Conservation (phyloP, 2,329 filamentous ascomycete genomes). For the Pyrenophora seminiperda region DNA sequence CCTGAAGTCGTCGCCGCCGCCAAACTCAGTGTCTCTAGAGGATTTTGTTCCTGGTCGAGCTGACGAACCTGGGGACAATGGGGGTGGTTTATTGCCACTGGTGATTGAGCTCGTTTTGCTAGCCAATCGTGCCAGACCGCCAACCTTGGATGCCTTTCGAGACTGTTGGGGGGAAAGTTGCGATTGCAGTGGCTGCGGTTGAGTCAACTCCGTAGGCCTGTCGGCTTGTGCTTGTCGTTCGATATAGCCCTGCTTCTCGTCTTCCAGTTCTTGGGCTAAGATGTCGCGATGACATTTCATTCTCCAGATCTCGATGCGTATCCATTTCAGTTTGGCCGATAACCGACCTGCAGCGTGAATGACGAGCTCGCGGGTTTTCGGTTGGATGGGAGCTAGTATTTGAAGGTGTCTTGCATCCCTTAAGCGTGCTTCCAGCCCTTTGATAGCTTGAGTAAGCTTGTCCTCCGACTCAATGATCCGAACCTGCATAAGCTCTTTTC, state of each 20-base stretch:
- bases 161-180: conserved; percentile 37
- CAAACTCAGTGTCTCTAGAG: conserved; percentile 45
- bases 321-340: conserved; percentile 89
- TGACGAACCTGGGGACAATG: conserved; percentile 35
- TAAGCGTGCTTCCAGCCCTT: conserved; percentile 79
- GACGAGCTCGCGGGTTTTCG: conserved; percentile 85
- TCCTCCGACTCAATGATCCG: conserved; percentile 85
- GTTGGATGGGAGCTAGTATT: conserved; percentile 85
- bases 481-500: conserved; percentile 79
- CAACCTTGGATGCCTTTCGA: conserved; percentile 35
- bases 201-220: conserved; percentile 28
- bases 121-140: conserved; percentile 41
- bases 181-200: conserved; percentile 16
- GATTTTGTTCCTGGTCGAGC: conserved; percentile 45
- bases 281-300: conserved; percentile 91
- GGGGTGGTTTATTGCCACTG: conserved; percentile 37
- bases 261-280: conserved; percentile 80
- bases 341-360: conserved; percentile 83
- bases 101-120: conserved; percentile 46
- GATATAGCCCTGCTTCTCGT: conserved; percentile 62
- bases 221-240: conserved; percentile 38
- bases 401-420: conserved; percentile 90
- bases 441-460: conserved; percentile 73
- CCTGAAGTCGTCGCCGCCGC: conserved; percentile 50
- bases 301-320: conserved; percentile 90